Base-by-base conservation (phyloP, 345 rosid genomes). In the Salix koriyanagi region DNA sequence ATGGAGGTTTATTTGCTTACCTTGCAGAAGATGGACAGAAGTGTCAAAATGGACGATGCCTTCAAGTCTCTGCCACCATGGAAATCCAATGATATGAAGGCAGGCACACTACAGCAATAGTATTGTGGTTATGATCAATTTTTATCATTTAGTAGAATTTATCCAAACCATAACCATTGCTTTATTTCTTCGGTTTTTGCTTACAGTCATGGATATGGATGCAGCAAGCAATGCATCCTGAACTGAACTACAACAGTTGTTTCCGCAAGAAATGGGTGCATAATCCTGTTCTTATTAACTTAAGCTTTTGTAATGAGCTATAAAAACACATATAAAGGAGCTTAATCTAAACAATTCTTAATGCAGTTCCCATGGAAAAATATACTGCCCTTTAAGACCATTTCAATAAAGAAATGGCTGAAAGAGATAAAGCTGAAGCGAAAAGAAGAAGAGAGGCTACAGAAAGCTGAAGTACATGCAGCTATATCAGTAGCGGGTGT, bases 141-240 rank as follows among this genome's bases (percentile, higher is more conserved):
- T 71, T 5, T n/a, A 71, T 56, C 25, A 61, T 28, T 36, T 23
- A 74, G n/a, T 26, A 23, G 34, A 5, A 11, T 67, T n/a, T 46
- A 70, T 15, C 26, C 6, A 6, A 60, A 70, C n/a, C 12, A 54
- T 3, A 5, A 28, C 21, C 14, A 46, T 28, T 15, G 28, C 10
- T 77, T 13, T 37, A 70, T 77, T 30, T 19, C 21, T 62, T 50
- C 10, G 15, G 46, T 52, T 68, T 7, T 46, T 46, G 52, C 52
- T 46, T 80, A 77, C 88, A 96, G 99, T 93, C 99, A 71, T 96
- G 99, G 97, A 90, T 96, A 84, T 93, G 93, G 97, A 96, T 93
- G 98, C 98, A 96, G 75, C 99, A 96, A 87, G 96, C 94, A 19
- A 90, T 96, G 97, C 99, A 96, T 77, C 98, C 97, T 16, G 98